Conservation (phyloP, 768 basidiomycete genomes). For the Tulasnella sp. region DNA sequence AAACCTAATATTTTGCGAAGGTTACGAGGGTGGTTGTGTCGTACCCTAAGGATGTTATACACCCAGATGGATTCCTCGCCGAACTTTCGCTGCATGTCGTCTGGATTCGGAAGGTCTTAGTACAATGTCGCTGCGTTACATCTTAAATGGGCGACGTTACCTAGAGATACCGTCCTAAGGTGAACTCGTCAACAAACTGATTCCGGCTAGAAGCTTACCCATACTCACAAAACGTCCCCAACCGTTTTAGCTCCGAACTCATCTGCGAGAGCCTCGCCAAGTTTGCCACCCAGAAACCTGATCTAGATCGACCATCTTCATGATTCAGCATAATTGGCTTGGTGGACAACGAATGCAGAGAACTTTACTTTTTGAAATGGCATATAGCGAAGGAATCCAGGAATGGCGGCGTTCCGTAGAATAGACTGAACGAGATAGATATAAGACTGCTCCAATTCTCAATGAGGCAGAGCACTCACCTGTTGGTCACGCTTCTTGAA, state of each 20-base stretch:
- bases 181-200: background rate
- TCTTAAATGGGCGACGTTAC: background rate
- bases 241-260: conserved; percentile 87
- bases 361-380: conserved; percentile 70
- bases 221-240: conserved; percentile 74
- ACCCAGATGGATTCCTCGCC: conserved; percentile 85
- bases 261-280: conserved; percentile 77
- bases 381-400: conserved; percentile 74
- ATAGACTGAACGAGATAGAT: conserved; percentile 53
- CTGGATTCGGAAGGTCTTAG: conserved; percentile 32
- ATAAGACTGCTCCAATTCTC: background rate
- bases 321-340: background rate
- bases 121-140: background rate
- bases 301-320: conserved; percentile 46
- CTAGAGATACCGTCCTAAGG: background rate
- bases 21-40: conserved; percentile 23
- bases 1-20: background rate
- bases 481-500: conserved; percentile 88
- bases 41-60: conserved; percentile 77
- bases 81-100: conserved; percentile 71
- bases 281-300: conserved; percentile 88
- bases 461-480: conserved; percentile 34
- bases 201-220: background rate
- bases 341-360: background rate
- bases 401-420: conserved; percentile 72